phyloP scores from a whole-genome alignment of 2,329 filamentous ascomycete species.

The Colletotrichum liriopes region DNA sequence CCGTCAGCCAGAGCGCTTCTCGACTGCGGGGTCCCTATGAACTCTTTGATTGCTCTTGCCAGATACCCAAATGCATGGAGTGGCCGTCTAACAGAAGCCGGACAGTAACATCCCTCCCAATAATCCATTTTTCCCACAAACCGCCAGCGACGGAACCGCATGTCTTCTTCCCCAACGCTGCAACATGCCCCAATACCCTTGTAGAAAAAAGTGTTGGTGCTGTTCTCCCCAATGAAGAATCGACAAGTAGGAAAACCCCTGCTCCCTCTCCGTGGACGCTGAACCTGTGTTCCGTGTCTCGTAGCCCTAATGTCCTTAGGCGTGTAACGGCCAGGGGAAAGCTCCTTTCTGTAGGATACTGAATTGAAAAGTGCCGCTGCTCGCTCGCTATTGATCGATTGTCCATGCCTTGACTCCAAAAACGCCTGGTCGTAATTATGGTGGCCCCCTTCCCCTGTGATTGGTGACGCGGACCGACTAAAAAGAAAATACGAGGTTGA shows the following conservation, averaged over 20 bases:
- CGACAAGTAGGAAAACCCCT: slow-evolving; percentile 24
- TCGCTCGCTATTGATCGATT: slow-evolving; percentile 36
- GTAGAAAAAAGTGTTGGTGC: slow-evolving; percentile 33
- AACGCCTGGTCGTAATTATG: slow-evolving; percentile 42
- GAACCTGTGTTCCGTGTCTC: slow-evolving; percentile 2
- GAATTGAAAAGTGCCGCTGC: slow-evolving; percentile 40
- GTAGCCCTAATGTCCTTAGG: slow-evolving; percentile 22
- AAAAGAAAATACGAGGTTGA: slow-evolving; percentile 3
- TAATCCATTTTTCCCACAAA: slow-evolving; percentile 30
- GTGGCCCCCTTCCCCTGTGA: slow-evolving; percentile 28
- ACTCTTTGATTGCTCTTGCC: slow-evolving; percentile 41
- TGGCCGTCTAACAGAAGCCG: slow-evolving; percentile 32
- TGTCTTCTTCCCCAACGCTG: slow-evolving; percentile 20
- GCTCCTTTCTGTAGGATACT: slow-evolving; percentile 20
- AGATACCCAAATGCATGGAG: slow-evolving; percentile 38
- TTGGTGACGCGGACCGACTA: slow-evolving; percentile 25
- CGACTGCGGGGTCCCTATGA: slow-evolving; percentile 31
- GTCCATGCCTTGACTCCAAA: slow-evolving; percentile 41
- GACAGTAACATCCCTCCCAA: slow-evolving; percentile 22
- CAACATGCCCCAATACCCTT: slow-evolving; percentile 31
- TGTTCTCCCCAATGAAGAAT: slow-evolving; percentile 37
- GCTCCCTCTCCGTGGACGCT: slow-evolving; percentile 9
- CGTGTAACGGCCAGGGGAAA: slow-evolving; percentile 15
- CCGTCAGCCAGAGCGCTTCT: slow-evolving; percentile 42
- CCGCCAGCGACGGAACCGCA: slow-evolving; percentile 20